These are phyloP conservation scores for Parastagonospora nodorum DNA, from an alignment of 2,329 filamentous ascomycete species.

Conservation along the genomic window DNA sequence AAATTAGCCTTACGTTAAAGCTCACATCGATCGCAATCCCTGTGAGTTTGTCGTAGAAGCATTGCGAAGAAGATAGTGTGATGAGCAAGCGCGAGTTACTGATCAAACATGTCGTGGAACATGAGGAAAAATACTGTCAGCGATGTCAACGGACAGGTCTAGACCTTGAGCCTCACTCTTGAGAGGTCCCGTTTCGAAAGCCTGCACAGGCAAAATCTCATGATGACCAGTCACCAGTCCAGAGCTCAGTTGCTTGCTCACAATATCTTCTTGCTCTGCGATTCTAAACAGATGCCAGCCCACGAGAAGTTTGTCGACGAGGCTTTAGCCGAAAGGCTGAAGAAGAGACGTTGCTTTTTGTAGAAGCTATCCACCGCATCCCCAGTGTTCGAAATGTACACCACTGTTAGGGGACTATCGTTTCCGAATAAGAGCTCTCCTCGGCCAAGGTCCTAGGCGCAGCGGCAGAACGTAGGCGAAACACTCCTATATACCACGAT, in stretches of 20 bases:
- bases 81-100: not conserved
- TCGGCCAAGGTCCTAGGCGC: constrained; percentile 18
- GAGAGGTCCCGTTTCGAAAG: constrained; percentile 43
- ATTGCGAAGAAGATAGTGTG: not conserved
- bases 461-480: constrained; percentile 19
- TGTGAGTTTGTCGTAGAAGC: not conserved
- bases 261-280: constrained; percentile 9
- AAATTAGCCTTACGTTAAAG: too few species aligned
- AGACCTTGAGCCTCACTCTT: constrained; percentile 49
- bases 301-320: constrained; percentile 16
- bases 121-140: constrained; percentile 6
- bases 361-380: constrained; percentile 16
- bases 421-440: constrained; percentile 12
- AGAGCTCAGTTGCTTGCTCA: constrained; percentile 17
- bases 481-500: constrained; percentile 25
- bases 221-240: constrained; percentile 6
- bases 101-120: not conserved
- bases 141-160: constrained; percentile 43
- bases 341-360: constrained; percentile 17
- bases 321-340: constrained; percentile 8
- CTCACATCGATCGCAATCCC: not conserved
- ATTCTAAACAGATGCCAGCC: constrained; percentile 11
- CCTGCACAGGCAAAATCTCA: constrained; percentile 12
- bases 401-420: constrained; percentile 15
- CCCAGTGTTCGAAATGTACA: constrained; percentile 5